A percentile compares a stretch with the other conserved stretches of the same genome.
Conservation (phyloP, 208 protist genomes). For the Leptomonas pyrrhocoris region DNA sequence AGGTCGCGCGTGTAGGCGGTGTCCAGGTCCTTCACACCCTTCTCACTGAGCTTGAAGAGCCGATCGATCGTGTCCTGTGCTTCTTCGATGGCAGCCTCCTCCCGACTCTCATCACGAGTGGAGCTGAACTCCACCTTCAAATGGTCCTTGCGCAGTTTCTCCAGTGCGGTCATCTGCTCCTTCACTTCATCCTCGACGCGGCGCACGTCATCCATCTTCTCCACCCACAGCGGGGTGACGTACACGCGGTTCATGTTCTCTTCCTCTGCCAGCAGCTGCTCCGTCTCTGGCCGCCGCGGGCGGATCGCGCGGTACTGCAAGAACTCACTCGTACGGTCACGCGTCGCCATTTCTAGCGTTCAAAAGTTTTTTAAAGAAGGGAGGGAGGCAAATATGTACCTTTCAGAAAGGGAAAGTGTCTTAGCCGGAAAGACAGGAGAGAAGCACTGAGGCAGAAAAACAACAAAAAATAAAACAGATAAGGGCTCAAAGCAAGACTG, state of each 20-base stretch:
- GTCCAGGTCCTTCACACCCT: slow-evolving; percentile 75
- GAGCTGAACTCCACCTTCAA: slow-evolving; percentile 92
- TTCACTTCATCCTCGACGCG: slow-evolving; percentile 64
- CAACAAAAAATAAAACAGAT: too few species aligned
- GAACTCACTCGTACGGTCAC: slow-evolving; percentile 87
- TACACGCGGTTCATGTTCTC: slow-evolving; percentile 68
- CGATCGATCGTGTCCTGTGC: slow-evolving; percentile 80
- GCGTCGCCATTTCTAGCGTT: slow-evolving; percentile 68
- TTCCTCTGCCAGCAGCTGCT: slow-evolving; percentile 68
- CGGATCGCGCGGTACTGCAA: slow-evolving; percentile 81
- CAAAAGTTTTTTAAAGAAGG: slow-evolving; percentile 1
- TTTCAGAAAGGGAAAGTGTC: slow-evolving; percentile 4
- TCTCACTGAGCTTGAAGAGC: slow-evolving; percentile 89
- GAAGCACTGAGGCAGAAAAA: not conserved
- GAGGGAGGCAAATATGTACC: slow-evolving; percentile 1
- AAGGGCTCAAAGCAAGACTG: too few species aligned
- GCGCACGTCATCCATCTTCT: slow-evolving; percentile 86
- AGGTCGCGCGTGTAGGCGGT: slow-evolving; percentile 72
- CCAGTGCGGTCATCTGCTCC: slow-evolving; percentile 72
- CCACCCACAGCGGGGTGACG: slow-evolving; percentile 81
- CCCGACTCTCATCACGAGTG: slow-evolving; percentile 72
- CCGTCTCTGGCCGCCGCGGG: slow-evolving; percentile 58
- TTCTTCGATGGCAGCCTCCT: slow-evolving; percentile 83
- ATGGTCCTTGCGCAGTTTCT: slow-evolving; percentile 79
- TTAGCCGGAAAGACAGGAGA: slow-evolving; percentile 2